Conservation (phyloP, 345 rosid species). For the Populus simonii region DNA sequence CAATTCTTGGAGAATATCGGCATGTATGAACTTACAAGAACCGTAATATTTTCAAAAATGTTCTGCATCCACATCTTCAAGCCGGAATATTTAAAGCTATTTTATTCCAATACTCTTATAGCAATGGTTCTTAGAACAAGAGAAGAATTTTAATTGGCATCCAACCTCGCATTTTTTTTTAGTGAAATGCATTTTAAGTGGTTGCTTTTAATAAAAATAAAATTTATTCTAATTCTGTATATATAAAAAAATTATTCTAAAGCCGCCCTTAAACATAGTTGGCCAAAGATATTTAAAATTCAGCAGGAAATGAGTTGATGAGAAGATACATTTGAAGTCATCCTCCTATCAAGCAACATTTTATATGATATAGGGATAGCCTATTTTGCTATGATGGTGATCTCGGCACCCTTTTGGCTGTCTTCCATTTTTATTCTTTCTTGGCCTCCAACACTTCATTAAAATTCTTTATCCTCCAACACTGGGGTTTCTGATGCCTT, state of each 20-base stretch:
- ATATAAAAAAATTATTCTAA: neutral
- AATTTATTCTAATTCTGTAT: neutral
- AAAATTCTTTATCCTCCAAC: slow-evolving; percentile 21
- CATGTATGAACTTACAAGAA: neutral
- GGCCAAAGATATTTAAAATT: neutral
- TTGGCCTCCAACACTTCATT: neutral
- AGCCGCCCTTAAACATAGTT: neutral
- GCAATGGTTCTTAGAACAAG: neutral
- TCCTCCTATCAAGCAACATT: neutral
- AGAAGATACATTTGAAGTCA: neutral
- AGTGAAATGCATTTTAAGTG: neutral
- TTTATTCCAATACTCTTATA: neutral
- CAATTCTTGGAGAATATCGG: neutral
- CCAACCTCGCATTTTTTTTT: neutral
- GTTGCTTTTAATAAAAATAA: neutral
- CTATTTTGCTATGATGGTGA: slow-evolving; percentile 6
- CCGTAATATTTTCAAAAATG: neutral
- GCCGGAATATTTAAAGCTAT: neutral
- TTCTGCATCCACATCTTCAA: neutral
- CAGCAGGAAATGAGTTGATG: neutral
- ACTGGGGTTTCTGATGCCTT: slow-evolving; percentile 27
- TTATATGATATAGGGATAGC: neutral
- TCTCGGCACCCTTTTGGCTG: slow-evolving; percentile 16
- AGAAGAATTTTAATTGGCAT: neutral
- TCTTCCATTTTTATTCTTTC: slow-evolving; percentile 24